Evolutionary conservation across 306 rosid genomes (phyloP).

Genomic region (Cyclanthera cordifolia): DNA sequence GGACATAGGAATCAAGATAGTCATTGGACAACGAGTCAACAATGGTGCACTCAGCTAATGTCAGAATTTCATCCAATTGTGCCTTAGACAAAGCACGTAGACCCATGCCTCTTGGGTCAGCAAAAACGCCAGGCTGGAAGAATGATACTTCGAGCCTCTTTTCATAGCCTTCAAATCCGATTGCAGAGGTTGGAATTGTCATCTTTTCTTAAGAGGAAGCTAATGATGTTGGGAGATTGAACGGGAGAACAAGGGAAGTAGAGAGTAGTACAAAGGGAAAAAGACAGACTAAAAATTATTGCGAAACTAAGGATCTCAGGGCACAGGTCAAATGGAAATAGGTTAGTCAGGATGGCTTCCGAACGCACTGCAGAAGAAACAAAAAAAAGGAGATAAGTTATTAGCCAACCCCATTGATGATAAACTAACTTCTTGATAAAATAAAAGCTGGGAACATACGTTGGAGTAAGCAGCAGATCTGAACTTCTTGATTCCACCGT

Average conservation of each 20-base stretch:
- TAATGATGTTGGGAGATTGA: neutral
- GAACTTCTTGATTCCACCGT: constrained; percentile 98
- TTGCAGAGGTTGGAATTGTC: constrained; percentile 54
- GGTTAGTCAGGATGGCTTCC: constrained; percentile 73
- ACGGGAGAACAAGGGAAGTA: constrained; percentile 12
- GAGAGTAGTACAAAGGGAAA: constrained; percentile 9
- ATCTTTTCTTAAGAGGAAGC: constrained; percentile 28
- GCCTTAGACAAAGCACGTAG: constrained; percentile 54
- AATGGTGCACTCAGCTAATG: constrained; percentile 84
- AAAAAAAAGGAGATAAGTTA: neutral
- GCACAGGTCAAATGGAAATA: constrained; percentile 25
- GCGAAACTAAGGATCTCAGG: constrained; percentile 17
- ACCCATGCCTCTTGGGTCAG: constrained; percentile 63
- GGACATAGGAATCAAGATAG: constrained; percentile 75
- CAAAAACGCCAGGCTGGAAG: constrained; percentile 45
- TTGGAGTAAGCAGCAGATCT: constrained; percentile 98
- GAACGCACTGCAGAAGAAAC: constrained; percentile 59
- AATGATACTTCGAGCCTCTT: constrained; percentile 89
- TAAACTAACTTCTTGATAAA: neutral
- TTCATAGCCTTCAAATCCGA: constrained; percentile 93
- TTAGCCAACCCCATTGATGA: neutral
- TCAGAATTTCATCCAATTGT: constrained; percentile 68
- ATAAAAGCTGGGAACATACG: constrained; percentile 30
- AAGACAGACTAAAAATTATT: constrained; percentile 5
- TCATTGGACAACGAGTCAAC: constrained; percentile 70